Conservation (phyloP, 129 eudicot genomes). For the Flaveria brownii region DNA sequence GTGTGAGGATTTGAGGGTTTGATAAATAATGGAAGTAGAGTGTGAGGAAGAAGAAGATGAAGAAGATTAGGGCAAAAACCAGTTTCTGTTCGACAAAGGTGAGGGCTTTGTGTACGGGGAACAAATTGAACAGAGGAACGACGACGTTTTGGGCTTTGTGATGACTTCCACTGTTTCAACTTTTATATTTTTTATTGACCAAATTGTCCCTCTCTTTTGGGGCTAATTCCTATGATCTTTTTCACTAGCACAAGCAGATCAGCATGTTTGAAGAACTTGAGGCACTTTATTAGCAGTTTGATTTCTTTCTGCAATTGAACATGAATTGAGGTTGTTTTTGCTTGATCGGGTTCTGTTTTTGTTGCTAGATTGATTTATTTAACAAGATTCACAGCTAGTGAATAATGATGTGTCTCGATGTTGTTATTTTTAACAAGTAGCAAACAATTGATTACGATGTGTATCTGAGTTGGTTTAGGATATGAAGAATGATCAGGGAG, state of each 20-base stretch:
- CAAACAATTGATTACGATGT: background rate
- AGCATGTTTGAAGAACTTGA: no score
- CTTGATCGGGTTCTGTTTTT: no score
- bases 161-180: background rate
- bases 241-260: background rate
- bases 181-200: background rate
- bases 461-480: background rate
- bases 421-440: background rate
- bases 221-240: background rate
- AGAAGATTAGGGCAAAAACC: constrained; percentile 36
- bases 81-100: constrained; percentile 30
- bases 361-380: no score
- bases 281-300: no score
- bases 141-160: constrained; percentile 2
- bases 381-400: background rate
- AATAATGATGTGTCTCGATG: background rate
- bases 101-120: constrained; percentile 34
- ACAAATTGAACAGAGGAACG: constrained; percentile 16
- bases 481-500: no score
- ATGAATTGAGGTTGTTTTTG: no score
- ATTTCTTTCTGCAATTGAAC: no score
- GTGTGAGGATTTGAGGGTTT: background rate
- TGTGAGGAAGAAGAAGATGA: background rate
- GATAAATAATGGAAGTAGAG: background rate
- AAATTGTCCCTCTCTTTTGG: no score